Evolutionary conservation across 148 eudicot species (phyloP), one percentile per base, ranked within the genome.

Genomic region (Rhododendron ferrugineum): DNA sequence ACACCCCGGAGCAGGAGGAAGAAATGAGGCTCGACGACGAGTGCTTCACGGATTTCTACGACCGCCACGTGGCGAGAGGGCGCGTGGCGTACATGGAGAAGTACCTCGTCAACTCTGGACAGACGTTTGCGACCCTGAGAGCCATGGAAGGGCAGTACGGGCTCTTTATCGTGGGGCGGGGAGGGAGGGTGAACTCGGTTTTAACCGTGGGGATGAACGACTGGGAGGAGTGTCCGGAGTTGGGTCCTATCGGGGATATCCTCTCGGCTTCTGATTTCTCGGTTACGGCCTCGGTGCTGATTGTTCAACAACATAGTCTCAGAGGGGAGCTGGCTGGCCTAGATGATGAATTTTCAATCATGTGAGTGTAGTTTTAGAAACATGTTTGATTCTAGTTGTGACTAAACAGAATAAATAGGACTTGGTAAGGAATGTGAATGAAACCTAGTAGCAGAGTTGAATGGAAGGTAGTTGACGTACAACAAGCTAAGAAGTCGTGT

Each of bases 141-240:
- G 89, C 97, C 1, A 28, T 96, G 62, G 95, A 95, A 60, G 98
- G 97, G 68, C 94, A 92, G 70, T 96, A 96, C 23, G 91, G 91
- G 6, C 92, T 96, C 0, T 95, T 95, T 86, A 93, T 96, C 1
- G 98, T 96, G 23, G 99, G 99, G 0, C 81, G 97, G 86, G 99
- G 95, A 28, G 98, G 98, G 23, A 83, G 99, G 47, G 95, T 91
- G 73, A 96, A 96, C 40, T 93, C 99, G 14, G 88, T 92, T 50
- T 83, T 96, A 83, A 96, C 99, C 0, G 90, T 86, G 60, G 99
- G 99, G 84, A 96, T 96, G 99, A 96, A 94, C 73, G 99, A 96
- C 47, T 93, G 96, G 98, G 99, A 95, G 84, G 96, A 95, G 85
- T 96, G 98, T 82, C 98, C 99, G 0, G 99, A 96, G 87, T 86